phyloP scores from a whole-genome alignment of 2,329 filamentous ascomycete species.

The Colletotrichum nymphaeae region DNA sequence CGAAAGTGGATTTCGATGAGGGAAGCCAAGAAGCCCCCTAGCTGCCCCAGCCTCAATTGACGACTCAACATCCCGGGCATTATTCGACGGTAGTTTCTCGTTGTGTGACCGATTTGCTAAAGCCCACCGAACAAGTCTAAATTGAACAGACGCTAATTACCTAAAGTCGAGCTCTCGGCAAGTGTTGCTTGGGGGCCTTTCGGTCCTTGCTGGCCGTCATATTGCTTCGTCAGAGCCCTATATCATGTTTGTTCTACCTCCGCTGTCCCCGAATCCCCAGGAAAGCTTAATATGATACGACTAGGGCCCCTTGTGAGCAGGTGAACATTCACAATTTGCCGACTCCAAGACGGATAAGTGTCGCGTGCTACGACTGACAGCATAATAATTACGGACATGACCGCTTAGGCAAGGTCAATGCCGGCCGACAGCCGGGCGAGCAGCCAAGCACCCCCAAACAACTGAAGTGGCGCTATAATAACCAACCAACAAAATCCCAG shows the following conservation, averaged over 20 bases:
- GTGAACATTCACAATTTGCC: background rate
- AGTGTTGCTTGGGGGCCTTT: background rate
- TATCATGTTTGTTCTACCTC: background rate
- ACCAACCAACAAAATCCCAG: background rate
- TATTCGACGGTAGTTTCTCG: conserved; percentile 1
- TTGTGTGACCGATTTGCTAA: background rate
- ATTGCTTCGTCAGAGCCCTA: background rate
- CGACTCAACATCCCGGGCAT: conserved; percentile 30
- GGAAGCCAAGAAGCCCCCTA: conserved; percentile 28
- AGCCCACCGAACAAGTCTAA: conserved; percentile 4
- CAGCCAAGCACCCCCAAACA: background rate
- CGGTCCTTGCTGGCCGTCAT: background rate
- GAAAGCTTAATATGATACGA: conserved; percentile 25
- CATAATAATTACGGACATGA: conserved; percentile 27
- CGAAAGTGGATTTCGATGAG: conserved; percentile 28
- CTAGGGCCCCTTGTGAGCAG: background rate
- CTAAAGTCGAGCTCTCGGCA: background rate
- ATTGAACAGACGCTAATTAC: background rate
- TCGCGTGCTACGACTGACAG: conserved; percentile 27
- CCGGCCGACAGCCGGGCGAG: background rate
- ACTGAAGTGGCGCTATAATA: background rate
- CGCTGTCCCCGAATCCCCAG: conserved; percentile 23
- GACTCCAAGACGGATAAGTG: background rate
- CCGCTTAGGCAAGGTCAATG: conserved; percentile 5
- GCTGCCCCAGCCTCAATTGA: conserved; percentile 26